Evolutionary conservation across 805 yeast species (phyloP), one percentile per base, ranked within the genome.

Genomic region (Hanseniaspora lindneri): DNA sequence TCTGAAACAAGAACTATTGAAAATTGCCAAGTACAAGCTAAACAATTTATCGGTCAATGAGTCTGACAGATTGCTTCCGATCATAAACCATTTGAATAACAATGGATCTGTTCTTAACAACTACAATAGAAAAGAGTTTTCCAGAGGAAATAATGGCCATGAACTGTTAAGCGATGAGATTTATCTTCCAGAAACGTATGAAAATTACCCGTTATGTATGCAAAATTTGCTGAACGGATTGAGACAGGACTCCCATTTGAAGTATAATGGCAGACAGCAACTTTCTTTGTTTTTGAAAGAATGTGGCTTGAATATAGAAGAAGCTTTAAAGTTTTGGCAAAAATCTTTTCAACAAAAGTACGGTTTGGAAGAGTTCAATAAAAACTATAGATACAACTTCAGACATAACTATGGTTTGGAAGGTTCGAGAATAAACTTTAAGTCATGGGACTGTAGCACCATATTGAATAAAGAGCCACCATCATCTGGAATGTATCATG

Each of bases 371-470:
- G 76, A 77, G 56, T 87, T 88, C 66, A 77, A 80, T 62, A 88
- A 87, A 65, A 94, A 89, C 59, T 88, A 89, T 68, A 72, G 76
- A 52, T 92, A 92, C 70, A 84, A 83, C 57, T 76, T 92, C 58
- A 74, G 95, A 52, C 96, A 92, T 64, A 75, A 73, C 53, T 92
- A 89, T 61, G 99, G 97, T 42, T 69, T 85, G 51, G 96, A 85
- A 65, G 99, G 98, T 55, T 80, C 81, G 11, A 69, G 95, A 52
- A 81, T 77, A 57, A 83, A 86, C 56, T 87, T 86, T 64, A 75
- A 76, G 57, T 95, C 97, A 3, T 75, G 82, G 80, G 83, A 80
- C 60, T 92, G 96, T 67, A 74, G 77, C 34, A 77, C 80, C 1
- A 85, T 92, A 36, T 63, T 85, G 51, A 70, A 77, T 24, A 79